These are phyloP conservation scores for Russula lepida DNA, from an alignment of 768 basidiomycete genomes.

Conservation along the genomic window DNA sequence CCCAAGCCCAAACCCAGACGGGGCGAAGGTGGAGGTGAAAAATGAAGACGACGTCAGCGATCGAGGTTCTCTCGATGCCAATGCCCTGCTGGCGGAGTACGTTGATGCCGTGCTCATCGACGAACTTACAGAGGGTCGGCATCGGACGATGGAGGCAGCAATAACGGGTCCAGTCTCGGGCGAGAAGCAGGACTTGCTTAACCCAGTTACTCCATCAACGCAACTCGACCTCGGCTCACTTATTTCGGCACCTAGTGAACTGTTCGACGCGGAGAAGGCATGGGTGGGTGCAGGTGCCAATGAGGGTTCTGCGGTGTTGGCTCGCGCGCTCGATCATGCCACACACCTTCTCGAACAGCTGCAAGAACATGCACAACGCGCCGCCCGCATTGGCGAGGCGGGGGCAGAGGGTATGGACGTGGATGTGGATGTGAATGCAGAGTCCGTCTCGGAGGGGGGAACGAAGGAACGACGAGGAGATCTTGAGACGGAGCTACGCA, in stretches of 20 bases:
- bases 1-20: background rate
- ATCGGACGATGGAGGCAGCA: conserved; percentile 8
- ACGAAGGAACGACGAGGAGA: conserved; percentile 48
- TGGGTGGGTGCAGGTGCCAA: conserved; percentile 29
- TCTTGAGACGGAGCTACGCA: conserved; percentile 46
- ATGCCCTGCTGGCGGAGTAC: conserved; percentile 2
- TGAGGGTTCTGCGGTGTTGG: conserved; percentile 40
- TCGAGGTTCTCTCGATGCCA: background rate
- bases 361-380: conserved; percentile 24
- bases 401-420: background rate
- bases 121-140: conserved; percentile 15
- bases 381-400: background rate
- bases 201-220: background rate
- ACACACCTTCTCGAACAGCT: conserved; percentile 44
- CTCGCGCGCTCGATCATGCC: conserved; percentile 50
- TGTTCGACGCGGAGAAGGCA: conserved; percentile 31
- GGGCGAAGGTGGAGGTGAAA: no score
- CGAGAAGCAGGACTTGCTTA: background rate
- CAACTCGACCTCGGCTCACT: conserved; percentile 38
- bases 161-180: background rate
- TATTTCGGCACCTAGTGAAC: conserved; percentile 34
- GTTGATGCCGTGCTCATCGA: conserved; percentile 13
- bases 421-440: background rate
- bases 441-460: background rate
- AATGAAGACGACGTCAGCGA: background rate